Evolutionary conservation across 163 green algal species (phyloP).

Genomic region (Coccomyxa subellipsoidea): DNA sequence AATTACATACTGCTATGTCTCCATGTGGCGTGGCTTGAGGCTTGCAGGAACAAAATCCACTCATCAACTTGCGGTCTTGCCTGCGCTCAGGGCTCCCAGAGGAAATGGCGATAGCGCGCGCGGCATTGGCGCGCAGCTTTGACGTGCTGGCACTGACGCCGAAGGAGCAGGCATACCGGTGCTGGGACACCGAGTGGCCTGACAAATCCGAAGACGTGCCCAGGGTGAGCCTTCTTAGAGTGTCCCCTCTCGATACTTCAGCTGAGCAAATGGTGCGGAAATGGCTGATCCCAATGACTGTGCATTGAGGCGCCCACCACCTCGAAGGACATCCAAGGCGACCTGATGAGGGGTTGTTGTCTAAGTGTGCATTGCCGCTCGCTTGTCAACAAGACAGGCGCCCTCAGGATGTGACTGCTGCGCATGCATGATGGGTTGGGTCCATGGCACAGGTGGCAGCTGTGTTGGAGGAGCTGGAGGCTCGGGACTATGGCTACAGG

Average conservation of each 20-base stretch:
- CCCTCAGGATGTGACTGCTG: neutral
- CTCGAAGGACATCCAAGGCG: too few relatives aligned
- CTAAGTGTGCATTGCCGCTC: too few relatives aligned
- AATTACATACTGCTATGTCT: too few relatives aligned
- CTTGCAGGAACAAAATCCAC: neutral
- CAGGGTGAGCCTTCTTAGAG: neutral
- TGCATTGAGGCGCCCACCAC: too few relatives aligned
- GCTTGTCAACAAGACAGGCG: too few relatives aligned
- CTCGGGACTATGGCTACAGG: constrained; percentile 34
- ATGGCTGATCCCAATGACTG: too few relatives aligned
- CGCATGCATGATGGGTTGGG: neutral
- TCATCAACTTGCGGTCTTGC: neutral
- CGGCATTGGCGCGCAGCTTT: constrained; percentile 39
- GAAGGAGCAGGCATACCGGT: constrained; percentile 27
- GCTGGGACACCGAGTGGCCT: constrained; percentile 2
- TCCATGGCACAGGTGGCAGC: neutral
- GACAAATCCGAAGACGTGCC: neutral
- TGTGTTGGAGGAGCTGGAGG: constrained; percentile 21
- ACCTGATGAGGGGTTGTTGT: too few relatives aligned
- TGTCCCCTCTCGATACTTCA: neutral
- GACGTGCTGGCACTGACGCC: constrained; percentile 49
- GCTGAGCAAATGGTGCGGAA: too few relatives aligned
- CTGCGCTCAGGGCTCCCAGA: constrained; percentile 50
- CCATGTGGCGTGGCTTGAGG: too few relatives aligned
- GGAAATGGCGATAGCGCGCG: constrained; percentile 45